A percentile compares a stretch with the other conserved stretches of the same genome.
Evolutionary conservation across 108 stramenopile genomes (phyloP).

Genomic region (Fragilaria radians): DNA sequence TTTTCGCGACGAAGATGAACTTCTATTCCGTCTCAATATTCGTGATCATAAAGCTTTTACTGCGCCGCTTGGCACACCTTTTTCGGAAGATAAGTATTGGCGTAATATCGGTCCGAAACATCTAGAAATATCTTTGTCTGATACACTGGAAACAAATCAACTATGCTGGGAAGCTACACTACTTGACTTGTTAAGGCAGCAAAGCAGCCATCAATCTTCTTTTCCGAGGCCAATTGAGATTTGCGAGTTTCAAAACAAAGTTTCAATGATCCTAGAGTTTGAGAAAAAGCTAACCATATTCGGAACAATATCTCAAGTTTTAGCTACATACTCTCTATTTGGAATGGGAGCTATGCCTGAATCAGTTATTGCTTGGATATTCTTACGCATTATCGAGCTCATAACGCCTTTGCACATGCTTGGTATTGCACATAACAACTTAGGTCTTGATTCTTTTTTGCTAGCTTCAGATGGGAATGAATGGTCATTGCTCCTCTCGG

Average conservation of each 20-base stretch:
- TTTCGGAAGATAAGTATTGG: not conserved
- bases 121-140: not conserved
- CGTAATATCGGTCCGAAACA: not conserved
- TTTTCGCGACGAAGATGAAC: not conserved
- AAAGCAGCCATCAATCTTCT: not conserved
- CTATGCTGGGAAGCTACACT: not conserved
- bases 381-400: not conserved
- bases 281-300: not conserved
- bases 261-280: not conserved
- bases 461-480: not conserved
- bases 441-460: not conserved
- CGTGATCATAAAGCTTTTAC: not conserved
- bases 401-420: not conserved
- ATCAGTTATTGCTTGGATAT: not conserved
- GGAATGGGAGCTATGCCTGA: not conserved
- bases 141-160: not conserved
- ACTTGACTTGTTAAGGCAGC: not conserved
- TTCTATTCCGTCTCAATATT: not conserved
- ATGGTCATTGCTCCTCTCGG: not conserved
- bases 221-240: not conserved
- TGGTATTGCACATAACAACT: not conserved
- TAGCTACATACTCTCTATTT: not conserved
- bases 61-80: not conserved
- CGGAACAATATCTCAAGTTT: not conserved
- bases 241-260: not conserved